A percentile compares a stretch with the other conserved stretches of the same genome.
Evolutionary conservation across 2,329 filamentous ascomycete species (phyloP).

Genomic region (Diplodia intermedia): DNA sequence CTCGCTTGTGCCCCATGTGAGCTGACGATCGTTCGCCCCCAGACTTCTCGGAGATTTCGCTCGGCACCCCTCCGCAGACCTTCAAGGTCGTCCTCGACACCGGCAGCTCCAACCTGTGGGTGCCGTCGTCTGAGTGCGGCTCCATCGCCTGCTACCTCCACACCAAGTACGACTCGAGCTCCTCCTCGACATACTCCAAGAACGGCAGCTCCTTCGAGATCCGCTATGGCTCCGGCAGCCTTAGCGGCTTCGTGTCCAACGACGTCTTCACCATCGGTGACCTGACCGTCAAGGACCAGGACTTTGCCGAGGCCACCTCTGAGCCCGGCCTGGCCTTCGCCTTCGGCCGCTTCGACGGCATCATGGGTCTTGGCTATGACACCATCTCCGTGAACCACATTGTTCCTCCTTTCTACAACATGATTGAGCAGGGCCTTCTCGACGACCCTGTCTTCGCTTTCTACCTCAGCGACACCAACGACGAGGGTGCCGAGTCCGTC

Average conservation of each 20-base stretch:
- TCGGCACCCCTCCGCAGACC: constrained; percentile 88
- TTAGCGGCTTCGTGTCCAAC: constrained; percentile 92
- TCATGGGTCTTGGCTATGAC: constrained; percentile 92
- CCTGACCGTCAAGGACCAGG: constrained; percentile 83
- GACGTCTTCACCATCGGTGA: constrained; percentile 89
- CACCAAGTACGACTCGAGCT: constrained; percentile 90
- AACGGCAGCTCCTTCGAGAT: constrained; percentile 95
- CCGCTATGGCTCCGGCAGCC: constrained; percentile 90
- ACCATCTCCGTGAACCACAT: constrained; percentile 97
- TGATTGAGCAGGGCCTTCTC: constrained; percentile 86
- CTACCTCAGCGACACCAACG: constrained; percentile 82
- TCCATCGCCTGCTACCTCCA: constrained; percentile 99
- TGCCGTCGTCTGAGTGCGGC: constrained; percentile 85
- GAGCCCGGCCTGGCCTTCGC: constrained; percentile 98
- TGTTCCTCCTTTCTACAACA: constrained; percentile 93
- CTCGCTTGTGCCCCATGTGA: constrained; percentile 9
- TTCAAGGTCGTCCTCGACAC: constrained; percentile 99
- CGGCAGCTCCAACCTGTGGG: constrained; percentile 98
- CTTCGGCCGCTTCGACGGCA: constrained; percentile 96
- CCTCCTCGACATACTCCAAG: constrained; percentile 89
- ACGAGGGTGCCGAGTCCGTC: constrained; percentile 78
- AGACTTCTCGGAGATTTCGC: constrained; percentile 97
- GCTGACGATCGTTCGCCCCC: constrained; percentile 23
- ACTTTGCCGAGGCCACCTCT: constrained; percentile 94
- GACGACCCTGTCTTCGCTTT: constrained; percentile 96